Evolutionary conservation across 2,329 filamentous ascomycete species (phyloP), one percentile per base, ranked within the genome.

Genomic region (Diaporthe sp.): DNA sequence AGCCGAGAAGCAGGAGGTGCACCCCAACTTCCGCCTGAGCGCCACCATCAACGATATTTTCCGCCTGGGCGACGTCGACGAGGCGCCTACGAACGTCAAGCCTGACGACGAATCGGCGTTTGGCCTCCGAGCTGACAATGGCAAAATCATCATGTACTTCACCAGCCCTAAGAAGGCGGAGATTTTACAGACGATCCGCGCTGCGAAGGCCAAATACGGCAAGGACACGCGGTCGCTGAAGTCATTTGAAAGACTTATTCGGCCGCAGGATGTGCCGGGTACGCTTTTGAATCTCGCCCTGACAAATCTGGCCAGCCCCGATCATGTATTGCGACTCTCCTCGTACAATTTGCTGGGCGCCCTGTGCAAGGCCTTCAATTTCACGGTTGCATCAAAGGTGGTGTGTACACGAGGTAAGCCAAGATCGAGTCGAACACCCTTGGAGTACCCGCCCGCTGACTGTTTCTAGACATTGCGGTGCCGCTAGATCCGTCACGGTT

Each of bases 71-170:
- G 92, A 94, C 72, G 88, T 94, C 19, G 92, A 93, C 74, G 92
- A 94, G 82, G 90, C 91, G 6, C 87, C 91, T 7, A 90, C 90
- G 3, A 90, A 90, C 3, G 90, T 92, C 71, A 88, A 91, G 75
- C 89, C 89, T 0, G 92, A 93, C 74, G 91, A 93, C 74, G 91
- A 93, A 77, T 90, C 89, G 4, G 89, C 91, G 1, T 94, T 94
- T 81, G 92, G 91, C 0, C 83, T 94, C 38, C 87, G 91, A 67
- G 91, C 91, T 3, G 92, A 94, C 78, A 92, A 91, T 76, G 92
- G 92, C 77, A 93, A 92, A 82, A 91, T 93, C 67, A 89, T 93
- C 71, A 93, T 94, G 91, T 93, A 91, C 80, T 94, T 94, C 80
- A 92, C 91, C 25, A 93, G 92, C 77, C 86, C 90, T 1, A 90